Conservation (phyloP, 2,329 filamentous ascomycete species). For the Phialemonium atrogriseum region DNA sequence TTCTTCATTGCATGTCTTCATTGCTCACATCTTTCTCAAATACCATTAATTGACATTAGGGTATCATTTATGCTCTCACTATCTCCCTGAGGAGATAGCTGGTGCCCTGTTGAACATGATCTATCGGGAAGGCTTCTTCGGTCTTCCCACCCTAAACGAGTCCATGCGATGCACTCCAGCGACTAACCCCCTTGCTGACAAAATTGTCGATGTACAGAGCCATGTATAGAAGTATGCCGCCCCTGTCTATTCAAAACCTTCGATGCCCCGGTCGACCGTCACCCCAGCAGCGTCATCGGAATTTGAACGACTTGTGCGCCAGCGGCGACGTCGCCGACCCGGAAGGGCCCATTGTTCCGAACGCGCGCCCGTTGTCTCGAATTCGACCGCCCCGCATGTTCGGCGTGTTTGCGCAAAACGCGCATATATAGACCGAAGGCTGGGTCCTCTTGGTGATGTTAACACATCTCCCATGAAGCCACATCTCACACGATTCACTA, state of each 20-base stretch:
- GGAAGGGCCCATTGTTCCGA: constrained; percentile 16
- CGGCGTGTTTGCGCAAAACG: constrained; percentile 53
- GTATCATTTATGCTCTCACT: constrained; percentile 21
- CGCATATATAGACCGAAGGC: constrained; percentile 54
- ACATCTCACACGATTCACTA: constrained; percentile 58
- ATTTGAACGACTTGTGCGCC: constrained; percentile 36
- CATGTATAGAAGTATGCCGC: too few species aligned
- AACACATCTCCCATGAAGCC: constrained; percentile 55
- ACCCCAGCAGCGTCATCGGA: constrained; percentile 23
- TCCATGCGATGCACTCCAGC: too few species aligned
- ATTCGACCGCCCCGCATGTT: constrained; percentile 41
- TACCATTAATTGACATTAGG: constrained; percentile 14
- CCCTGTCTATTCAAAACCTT: background rate
- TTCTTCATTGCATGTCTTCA: constrained; percentile 2
- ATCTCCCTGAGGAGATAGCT: constrained; percentile 5
- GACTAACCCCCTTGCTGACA: too few species aligned
- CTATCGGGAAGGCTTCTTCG: too few species aligned
- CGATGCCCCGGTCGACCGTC: background rate
- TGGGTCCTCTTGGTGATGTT: constrained; percentile 49
- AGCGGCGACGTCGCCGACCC: constrained; percentile 28
- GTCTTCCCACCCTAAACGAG: too few species aligned
- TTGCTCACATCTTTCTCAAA: constrained; percentile 8
- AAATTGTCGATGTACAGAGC: too few species aligned
- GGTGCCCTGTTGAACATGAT: too few species aligned
- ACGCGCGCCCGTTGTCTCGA: constrained; percentile 31